Percentiles rank a stretch among this genome's conserved stretches.
These are phyloP conservation scores for Neonectria magnoliae DNA, from an alignment of 2,329 filamentous ascomycete genomes.

Conservation along the genomic window DNA sequence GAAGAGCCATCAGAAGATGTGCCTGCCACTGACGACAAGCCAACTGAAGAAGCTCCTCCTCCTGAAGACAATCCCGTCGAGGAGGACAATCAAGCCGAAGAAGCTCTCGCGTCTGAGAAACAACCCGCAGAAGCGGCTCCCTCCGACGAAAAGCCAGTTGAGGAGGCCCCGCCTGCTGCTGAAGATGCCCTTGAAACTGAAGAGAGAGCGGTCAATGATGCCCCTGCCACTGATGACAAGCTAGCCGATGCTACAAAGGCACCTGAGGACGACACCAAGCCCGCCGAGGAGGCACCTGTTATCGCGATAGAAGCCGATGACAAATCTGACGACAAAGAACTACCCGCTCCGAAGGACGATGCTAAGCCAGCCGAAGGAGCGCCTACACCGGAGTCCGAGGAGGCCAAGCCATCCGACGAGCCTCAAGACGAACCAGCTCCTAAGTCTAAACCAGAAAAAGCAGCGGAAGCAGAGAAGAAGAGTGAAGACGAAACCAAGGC, in stretches of 20 bases:
- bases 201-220: conserved; percentile 26
- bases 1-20: conserved; percentile 20
- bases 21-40: conserved; percentile 29
- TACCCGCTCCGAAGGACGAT: conserved; percentile 27
- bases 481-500: conserved; percentile 34
- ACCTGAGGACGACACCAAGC: conserved; percentile 27
- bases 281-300: conserved; percentile 22
- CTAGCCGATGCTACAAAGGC: conserved; percentile 33
- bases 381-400: conserved; percentile 31
- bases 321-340: conserved; percentile 24
- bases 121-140: conserved; percentile 13
- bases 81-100: conserved; percentile 5
- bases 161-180: conserved; percentile 5
- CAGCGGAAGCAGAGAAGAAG: conserved; percentile 29
- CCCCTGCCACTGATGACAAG: conserved; percentile 36
- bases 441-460: conserved; percentile 32
- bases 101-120: conserved; percentile 11
- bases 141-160: conserved; percentile 7
- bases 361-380: conserved; percentile 30
- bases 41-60: conserved; percentile 21
- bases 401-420: conserved; percentile 28
- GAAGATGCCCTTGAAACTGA: conserved; percentile 14
- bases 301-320: conserved; percentile 21
- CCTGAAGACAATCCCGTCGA: background rate
- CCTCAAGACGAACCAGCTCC: conserved; percentile 30